Percentiles rank a stretch among this genome's conserved stretches.
phyloP scores from a whole-genome alignment of 768 basidiomycete genomes.

The Suillus lakei region DNA sequence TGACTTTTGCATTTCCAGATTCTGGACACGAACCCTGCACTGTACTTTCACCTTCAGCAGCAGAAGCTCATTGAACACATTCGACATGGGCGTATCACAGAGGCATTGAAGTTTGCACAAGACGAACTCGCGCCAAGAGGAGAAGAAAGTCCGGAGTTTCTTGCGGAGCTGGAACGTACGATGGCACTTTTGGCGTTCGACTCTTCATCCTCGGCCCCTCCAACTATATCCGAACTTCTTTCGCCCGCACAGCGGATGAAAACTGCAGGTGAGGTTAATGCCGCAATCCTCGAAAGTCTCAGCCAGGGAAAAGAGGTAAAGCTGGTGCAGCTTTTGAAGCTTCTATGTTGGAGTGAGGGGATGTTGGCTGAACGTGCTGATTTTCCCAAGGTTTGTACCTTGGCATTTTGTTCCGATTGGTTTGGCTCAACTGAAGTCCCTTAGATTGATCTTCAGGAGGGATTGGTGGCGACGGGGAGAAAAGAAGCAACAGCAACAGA shows the following conservation, averaged over 20 bases:
- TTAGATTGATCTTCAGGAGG: constrained; percentile 37
- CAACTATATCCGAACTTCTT: constrained; percentile 78
- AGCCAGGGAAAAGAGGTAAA: constrained; percentile 95
- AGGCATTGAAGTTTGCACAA: constrained; percentile 91
- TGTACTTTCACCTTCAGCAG: constrained; percentile 96
- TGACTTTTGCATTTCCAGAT: constrained; percentile 62
- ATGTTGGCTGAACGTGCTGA: constrained; percentile 78
- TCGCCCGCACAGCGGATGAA: constrained; percentile 88
- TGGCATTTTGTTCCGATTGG: constrained; percentile 26
- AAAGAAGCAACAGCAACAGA: constrained; percentile 3
- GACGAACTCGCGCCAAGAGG: constrained; percentile 93
- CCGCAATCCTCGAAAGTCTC: constrained; percentile 90
- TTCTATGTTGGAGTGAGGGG: constrained; percentile 88
- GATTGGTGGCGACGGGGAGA: constrained; percentile 22
- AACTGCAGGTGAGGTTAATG: constrained; percentile 96
- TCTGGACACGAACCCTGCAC: constrained; percentile 89
- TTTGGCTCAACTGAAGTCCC: constrained; percentile 24
- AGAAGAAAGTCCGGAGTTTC: constrained; percentile 92
- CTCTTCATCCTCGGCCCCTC: constrained; percentile 52
- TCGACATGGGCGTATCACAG: constrained; percentile 74
- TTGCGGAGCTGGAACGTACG: constrained; percentile 89
- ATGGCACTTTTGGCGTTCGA: constrained; percentile 93
- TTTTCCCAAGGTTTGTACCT: constrained; percentile 69
- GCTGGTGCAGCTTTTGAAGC: constrained; percentile 77
- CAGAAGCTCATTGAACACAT: constrained; percentile 96